Evolutionary conservation across 495 filamentous ascomycete genomes (phyloP).

Genomic region (Penicillium goetzii): DNA sequence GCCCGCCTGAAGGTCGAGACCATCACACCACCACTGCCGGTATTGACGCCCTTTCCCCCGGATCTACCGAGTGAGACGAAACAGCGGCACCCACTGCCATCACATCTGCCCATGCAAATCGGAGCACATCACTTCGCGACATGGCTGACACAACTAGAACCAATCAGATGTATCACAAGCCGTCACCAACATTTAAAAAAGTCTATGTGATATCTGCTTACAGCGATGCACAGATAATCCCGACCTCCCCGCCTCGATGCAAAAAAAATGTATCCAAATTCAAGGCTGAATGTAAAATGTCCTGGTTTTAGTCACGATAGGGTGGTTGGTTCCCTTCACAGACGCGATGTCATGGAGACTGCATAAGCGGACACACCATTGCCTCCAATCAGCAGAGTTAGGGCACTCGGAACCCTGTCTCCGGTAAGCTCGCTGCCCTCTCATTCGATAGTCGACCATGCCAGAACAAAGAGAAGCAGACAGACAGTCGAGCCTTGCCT

Average conservation of each 20-base stretch:
- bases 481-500: constrained; percentile 20
- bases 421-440: constrained; percentile 7
- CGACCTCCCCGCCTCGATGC: neutral
- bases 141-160: constrained; percentile 20
- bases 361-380: neutral
- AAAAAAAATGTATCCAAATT: neutral
- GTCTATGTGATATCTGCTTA: constrained; percentile 3
- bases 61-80: constrained; percentile 31
- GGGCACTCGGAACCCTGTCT: constrained; percentile 15
- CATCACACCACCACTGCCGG: neutral
- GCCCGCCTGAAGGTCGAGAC: neutral
- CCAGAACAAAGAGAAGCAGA: constrained; percentile 5
- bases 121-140: constrained; percentile 36
- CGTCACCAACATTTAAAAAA: constrained; percentile 2
- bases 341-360: constrained; percentile 8
- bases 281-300: neutral
- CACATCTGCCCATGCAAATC: constrained; percentile 33
- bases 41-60: constrained; percentile 22
- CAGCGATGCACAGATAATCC: neutral
- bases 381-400: constrained; percentile 11
- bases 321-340: neutral
- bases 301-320: neutral
- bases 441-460: neutral
- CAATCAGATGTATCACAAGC: constrained; percentile 32
- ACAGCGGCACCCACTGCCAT: constrained; percentile 17